phyloP scores from a whole-genome alignment of 306 rosid species.

The Prunus mira region DNA sequence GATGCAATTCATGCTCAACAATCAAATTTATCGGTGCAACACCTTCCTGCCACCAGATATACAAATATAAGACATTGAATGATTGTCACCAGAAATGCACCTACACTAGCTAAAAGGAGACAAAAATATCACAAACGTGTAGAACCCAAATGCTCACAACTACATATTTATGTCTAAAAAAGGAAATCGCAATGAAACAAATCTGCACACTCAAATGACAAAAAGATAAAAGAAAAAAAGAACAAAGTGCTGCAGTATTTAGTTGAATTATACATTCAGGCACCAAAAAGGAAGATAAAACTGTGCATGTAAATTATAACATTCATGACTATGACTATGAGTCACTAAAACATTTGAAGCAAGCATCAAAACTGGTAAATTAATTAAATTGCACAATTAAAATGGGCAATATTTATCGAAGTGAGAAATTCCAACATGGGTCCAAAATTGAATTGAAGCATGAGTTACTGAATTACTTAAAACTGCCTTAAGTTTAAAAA shows the following conservation, averaged over 20 bases:
- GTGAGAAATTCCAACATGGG: background rate
- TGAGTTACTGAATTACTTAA: background rate
- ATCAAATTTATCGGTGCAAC: slow-evolving; percentile 88
- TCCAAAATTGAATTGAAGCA: background rate
- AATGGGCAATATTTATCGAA: background rate
- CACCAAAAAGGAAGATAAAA: background rate
- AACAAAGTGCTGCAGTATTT: background rate
- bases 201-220: background rate
- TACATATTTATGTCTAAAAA: background rate
- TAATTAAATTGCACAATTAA: background rate
- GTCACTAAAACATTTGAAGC: background rate
- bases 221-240: background rate
- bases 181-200: background rate
- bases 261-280: background rate
- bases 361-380: background rate
- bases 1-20: slow-evolving; percentile 84
- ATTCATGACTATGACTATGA: background rate
- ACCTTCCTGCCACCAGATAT: slow-evolving; percentile 69
- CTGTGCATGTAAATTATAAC: background rate
- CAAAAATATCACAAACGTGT: background rate
- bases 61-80: background rate
- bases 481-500: background rate
- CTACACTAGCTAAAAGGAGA: background rate
- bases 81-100: background rate
- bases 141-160: background rate